Conservation (phyloP, 2,329 filamentous ascomycete species). For the Colletotrichum acutatum region DNA sequence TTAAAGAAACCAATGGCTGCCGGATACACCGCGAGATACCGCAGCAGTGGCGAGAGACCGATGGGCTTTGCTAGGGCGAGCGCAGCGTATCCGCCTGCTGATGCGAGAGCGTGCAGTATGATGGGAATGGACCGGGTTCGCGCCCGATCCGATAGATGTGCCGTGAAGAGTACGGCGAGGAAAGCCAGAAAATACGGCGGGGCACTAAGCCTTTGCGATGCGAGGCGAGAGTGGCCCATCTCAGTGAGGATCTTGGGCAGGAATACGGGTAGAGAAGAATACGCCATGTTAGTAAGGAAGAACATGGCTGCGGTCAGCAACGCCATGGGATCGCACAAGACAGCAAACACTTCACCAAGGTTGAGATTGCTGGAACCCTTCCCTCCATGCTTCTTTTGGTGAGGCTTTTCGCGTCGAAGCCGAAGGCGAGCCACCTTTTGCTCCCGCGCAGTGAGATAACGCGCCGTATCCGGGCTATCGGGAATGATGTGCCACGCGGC, state of each 20-base stretch:
- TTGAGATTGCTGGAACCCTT: conserved; percentile 55
- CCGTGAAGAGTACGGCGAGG: conserved; percentile 75
- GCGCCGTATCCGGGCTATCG: conserved; percentile 75
- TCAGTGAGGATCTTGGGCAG: conserved; percentile 82
- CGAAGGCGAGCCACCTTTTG: conserved; percentile 77
- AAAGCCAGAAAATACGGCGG: conserved; percentile 86
- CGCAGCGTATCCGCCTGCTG: conserved; percentile 68
- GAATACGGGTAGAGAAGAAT: conserved; percentile 88
- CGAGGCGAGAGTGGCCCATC: conserved; percentile 77
- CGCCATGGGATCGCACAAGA: conserved; percentile 73
- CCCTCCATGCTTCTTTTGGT: conserved; percentile 33
- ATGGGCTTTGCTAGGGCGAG: conserved; percentile 68
- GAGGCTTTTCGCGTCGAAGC: conserved; percentile 63
- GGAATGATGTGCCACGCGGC: conserved; percentile 81
- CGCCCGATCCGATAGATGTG: conserved; percentile 76
- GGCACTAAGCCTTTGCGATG: conserved; percentile 81
- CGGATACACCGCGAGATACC: conserved; percentile 83
- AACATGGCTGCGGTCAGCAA: conserved; percentile 86
- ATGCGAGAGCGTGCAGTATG: conserved; percentile 75
- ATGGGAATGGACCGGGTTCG: conserved; percentile 73
- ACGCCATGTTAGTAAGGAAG: conserved; percentile 88
- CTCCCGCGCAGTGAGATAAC: conserved; percentile 71
- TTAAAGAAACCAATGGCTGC: conserved; percentile 85
- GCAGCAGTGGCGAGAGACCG: conserved; percentile 56
- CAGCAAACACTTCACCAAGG: conserved; percentile 66